These are phyloP conservation scores for Boechera stricta DNA, from an alignment of 345 rosid species.

Conservation along the genomic window DNA sequence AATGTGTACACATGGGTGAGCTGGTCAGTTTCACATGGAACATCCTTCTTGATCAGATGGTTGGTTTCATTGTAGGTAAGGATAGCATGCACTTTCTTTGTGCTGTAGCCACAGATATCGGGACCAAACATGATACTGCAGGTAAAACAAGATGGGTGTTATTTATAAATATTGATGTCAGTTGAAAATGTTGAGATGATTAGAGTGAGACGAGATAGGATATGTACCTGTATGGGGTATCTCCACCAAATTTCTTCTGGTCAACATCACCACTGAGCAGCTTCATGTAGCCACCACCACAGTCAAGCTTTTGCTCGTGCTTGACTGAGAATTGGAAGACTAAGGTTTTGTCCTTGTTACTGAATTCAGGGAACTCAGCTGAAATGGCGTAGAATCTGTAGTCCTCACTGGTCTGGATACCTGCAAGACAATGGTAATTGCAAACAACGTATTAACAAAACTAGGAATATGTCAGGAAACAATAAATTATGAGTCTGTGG, in stretches of 20 bases:
- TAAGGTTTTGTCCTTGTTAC: slow-evolving; percentile 86
- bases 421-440: slow-evolving; percentile 43
- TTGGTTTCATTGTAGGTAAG: slow-evolving; percentile 79
- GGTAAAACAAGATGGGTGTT: slow-evolving; percentile 8
- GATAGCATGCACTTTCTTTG: slow-evolving; percentile 99
- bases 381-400: slow-evolving; percentile 97
- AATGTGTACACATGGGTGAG: slow-evolving; percentile 94
- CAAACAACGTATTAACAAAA: slow-evolving; percentile 14
- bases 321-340: slow-evolving; percentile 98
- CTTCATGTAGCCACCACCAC: slow-evolving; percentile 99
- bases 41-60: slow-evolving; percentile 96
- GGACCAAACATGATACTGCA: slow-evolving; percentile 99
- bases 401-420: slow-evolving; percentile 98
- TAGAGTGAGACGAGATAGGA: not conserved
- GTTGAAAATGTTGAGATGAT: not conserved
- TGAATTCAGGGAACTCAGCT: slow-evolving; percentile 89
- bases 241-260: slow-evolving; percentile 98
- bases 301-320: slow-evolving; percentile 99
- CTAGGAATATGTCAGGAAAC: not conserved
- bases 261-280: slow-evolving; percentile 85
- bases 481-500: not conserved
- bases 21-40: slow-evolving; percentile 98
- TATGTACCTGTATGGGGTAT: slow-evolving; percentile 84
- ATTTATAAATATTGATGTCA: not conserved
- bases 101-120: slow-evolving; percentile 95